Percentiles rank a stretch among this genome's conserved stretches.
Conservation (phyloP, 495 filamentous ascomycete species). For the Trichoderma gamsii region DNA sequence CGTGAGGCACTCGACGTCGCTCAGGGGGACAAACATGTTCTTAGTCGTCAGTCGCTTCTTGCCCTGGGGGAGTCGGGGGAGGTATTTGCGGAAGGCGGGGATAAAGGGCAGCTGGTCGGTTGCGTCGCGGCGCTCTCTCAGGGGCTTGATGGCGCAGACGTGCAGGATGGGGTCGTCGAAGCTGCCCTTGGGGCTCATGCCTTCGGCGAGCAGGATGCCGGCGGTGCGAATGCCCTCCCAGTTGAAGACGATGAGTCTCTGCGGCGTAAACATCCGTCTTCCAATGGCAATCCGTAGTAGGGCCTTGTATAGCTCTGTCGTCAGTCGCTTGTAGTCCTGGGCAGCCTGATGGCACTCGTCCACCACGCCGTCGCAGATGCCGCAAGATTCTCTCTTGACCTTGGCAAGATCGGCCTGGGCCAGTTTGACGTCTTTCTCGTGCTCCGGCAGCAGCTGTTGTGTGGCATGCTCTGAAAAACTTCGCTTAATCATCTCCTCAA, state of each 20-base stretch:
- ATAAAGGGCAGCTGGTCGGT: conserved; percentile 77
- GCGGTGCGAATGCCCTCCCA: conserved; percentile 72
- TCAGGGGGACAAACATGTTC: conserved; percentile 56
- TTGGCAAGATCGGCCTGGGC: conserved; percentile 87
- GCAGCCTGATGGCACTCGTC: conserved; percentile 72
- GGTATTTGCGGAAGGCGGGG: conserved; percentile 53
- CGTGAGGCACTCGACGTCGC: conserved; percentile 77
- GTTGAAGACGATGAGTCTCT: conserved; percentile 63
- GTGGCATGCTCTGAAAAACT: conserved; percentile 99
- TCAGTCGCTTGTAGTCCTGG: conserved; percentile 68
- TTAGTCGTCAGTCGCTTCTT: conserved; percentile 59
- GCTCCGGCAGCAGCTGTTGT: conserved; percentile 87
- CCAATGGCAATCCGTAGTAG: conserved; percentile 70
- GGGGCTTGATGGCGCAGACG: conserved; percentile 65
- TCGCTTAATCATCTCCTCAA: conserved; percentile 99
- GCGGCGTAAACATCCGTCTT: conserved; percentile 65
- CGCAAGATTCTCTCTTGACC: conserved; percentile 78
- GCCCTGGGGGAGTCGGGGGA: conserved; percentile 52
- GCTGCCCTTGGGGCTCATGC: conserved; percentile 47
- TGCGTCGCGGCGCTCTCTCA: conserved; percentile 58
- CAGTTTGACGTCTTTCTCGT: conserved; percentile 88
- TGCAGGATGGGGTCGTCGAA: conserved; percentile 60
- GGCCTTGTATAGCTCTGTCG: conserved; percentile 64
- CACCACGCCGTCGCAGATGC: conserved; percentile 74
- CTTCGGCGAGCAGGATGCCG: conserved; percentile 74